Percentiles rank a stretch among this genome's conserved stretches.
Conservation (phyloP, 1,284 basidiomycete genomes). For the Mycosarcoma mackinlayi region DNA sequence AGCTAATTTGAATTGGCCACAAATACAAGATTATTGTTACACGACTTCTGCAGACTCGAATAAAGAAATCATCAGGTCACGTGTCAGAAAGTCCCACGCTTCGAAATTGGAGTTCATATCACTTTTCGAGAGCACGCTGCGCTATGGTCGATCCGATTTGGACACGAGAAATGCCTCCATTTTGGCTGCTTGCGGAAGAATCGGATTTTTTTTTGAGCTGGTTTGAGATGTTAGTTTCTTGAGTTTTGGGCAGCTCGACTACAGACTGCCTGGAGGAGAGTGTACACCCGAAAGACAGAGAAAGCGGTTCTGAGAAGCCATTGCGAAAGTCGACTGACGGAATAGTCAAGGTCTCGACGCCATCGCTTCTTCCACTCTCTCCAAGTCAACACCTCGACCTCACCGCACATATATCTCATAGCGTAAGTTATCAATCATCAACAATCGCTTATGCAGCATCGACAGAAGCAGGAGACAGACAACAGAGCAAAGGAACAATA, state of each 20-base stretch:
- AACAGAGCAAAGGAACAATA: not conserved
- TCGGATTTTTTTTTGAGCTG: not conserved
- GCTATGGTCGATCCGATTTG: not conserved
- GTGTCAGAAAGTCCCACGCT: conserved; percentile 45
- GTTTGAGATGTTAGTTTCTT: conserved; percentile 26
- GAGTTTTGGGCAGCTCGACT: not conserved
- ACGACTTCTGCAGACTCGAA: too few species aligned
- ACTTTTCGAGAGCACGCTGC: not conserved
- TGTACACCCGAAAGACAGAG: too few species aligned
- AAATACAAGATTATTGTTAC: too few species aligned
- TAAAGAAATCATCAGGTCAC: conserved; percentile 25
- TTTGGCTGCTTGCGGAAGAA: not conserved
- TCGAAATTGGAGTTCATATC: not conserved
- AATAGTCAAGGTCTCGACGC: conserved; percentile 3
- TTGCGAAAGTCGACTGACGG: not conserved
- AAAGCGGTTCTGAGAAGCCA: too few species aligned
- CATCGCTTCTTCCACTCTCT: conserved; percentile 17
- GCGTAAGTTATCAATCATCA: conserved; percentile 34
- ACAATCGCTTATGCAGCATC: conserved; percentile 6
- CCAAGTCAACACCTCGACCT: conserved; percentile 46
- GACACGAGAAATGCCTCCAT: not conserved
- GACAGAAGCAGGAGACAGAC: not conserved
- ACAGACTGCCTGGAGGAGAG: too few species aligned
- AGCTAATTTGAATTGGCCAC: too few species aligned
- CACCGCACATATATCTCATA: conserved; percentile 47